Percentiles rank a stretch among this genome's conserved stretches.
These are phyloP conservation scores for Ascochyta fabae DNA, from an alignment of 2,329 filamentous ascomycete species.

Conservation along the genomic window DNA sequence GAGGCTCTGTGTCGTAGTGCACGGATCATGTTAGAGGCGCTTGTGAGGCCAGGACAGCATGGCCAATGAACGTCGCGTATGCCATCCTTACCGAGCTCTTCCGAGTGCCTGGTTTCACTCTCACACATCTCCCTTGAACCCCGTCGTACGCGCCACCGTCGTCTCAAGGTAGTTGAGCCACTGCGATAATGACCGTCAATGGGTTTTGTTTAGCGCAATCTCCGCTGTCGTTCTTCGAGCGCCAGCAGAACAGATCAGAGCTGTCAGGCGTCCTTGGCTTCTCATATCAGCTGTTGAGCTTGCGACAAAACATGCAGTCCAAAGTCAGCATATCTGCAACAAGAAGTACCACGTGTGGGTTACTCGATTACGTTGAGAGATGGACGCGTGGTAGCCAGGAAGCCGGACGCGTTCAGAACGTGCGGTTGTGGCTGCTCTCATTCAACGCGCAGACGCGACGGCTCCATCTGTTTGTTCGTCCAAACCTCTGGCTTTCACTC, in stretches of 20 bases:
- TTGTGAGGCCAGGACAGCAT: conserved; percentile 9
- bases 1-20: conserved; percentile 26
- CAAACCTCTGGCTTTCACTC: neutral
- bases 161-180: conserved; percentile 15
- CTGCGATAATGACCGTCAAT: conserved; percentile 7
- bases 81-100: conserved; percentile 14
- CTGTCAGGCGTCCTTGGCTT: conserved; percentile 14
- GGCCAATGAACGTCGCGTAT: conserved; percentile 24
- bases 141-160: conserved; percentile 17
- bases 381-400: neutral
- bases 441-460: conserved; percentile 1
- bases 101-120: conserved; percentile 28
- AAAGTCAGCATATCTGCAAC: too few species aligned
- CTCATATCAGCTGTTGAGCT: neutral
- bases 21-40: conserved; percentile 24
- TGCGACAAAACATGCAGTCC: too few species aligned
- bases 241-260: neutral
- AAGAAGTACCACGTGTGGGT: too few species aligned
- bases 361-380: neutral
- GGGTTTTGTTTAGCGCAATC: conserved; percentile 6
- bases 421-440: neutral
- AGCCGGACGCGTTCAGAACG: neutral
- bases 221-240: conserved; percentile 6
- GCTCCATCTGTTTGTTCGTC: neutral
- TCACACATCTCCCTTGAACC: conserved; percentile 12